Base-by-base conservation (phyloP, 371 early-diverging fungal genomes). In the Syncephalastrum racemosum region DNA sequence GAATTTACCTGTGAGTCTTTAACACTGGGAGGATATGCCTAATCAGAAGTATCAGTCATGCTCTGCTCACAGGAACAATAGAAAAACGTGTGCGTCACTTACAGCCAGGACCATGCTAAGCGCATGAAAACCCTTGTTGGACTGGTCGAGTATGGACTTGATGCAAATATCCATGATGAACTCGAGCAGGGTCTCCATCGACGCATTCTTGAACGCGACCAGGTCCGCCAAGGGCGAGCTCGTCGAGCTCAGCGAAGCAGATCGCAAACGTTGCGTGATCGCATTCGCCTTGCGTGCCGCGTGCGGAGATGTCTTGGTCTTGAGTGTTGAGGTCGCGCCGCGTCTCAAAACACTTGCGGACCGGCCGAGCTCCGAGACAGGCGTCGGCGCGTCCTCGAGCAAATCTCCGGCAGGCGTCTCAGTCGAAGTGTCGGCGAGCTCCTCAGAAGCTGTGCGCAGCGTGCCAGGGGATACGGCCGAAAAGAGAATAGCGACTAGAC, bases 141-240 rank as follows among this genome's bases (percentile, higher is more conserved):
- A 53, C 1, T 76, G 63, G 49, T 85, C 85, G 47, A 79, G 53
- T n/a, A 88, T 68, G 12, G 84, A 82, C 44, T 80, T 73, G 15
- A 80, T 67, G 27, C 79, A 79, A 7, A 88, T 75, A 15, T 72
- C 67, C 14, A 86, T 79, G 44, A 85, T 54, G 47, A 85, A 78
- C 47, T 82, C 82, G 20, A 85, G 49, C 19, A 84, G 31, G 0
- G 70, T 52, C 49, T 80, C 70, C 5, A 80, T 44, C 18, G 82
- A 63, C 10, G 70, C 45, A 15, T 66, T 63, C 24, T 65, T 66
- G 4, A 63, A 22, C 4, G 56, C 31, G 3, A 51, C 62, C 23
- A 58, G 10, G 10, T 31, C 36, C 10, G 36, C 36, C 36, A 31
- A 14, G 16, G 55, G n/a, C 13, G 54, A 23, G 4, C 22, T 53